phyloP scores from a whole-genome alignment of 2,329 filamentous ascomycete species.

The Plectosphaerella sp. region DNA sequence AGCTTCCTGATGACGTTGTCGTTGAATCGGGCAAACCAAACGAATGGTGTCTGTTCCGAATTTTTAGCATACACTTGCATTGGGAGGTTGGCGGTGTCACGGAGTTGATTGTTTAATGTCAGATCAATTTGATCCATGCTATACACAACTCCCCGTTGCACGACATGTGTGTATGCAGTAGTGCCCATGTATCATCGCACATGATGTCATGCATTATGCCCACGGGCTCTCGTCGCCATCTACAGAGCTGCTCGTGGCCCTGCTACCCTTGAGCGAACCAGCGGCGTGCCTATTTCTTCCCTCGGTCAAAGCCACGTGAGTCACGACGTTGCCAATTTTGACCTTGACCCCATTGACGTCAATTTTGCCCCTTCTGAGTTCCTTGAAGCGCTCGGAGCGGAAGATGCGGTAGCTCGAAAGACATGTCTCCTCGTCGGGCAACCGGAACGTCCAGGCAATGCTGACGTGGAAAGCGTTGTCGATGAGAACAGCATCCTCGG shows the following conservation, averaged over 20 bases:
- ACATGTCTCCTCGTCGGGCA: conserved; percentile 40
- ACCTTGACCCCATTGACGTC: conserved; percentile 60
- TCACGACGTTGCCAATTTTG: conserved; percentile 71
- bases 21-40: neutral
- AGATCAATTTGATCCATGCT: no score
- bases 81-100: neutral
- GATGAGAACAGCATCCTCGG: conserved; percentile 16
- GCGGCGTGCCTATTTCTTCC: neutral
- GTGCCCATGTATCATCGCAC: neutral
- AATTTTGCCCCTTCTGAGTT: conserved; percentile 40
- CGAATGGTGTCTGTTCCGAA: neutral
- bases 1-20: neutral
- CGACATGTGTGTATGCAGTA: neutral
- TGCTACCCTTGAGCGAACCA: neutral
- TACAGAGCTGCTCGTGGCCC: neutral
- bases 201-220: neutral
- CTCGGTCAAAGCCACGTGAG: conserved; percentile 35
- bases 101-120: neutral
- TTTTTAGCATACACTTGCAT: neutral
- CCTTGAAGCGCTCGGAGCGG: conserved; percentile 12
- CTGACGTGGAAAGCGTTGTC: conserved; percentile 75
- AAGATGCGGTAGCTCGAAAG: conserved; percentile 28
- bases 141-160: neutral
- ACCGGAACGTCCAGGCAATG: conserved; percentile 73
- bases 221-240: neutral